Conservation (phyloP, 2,329 filamentous ascomycete species). For the Mycocentrospora acerina region DNA sequence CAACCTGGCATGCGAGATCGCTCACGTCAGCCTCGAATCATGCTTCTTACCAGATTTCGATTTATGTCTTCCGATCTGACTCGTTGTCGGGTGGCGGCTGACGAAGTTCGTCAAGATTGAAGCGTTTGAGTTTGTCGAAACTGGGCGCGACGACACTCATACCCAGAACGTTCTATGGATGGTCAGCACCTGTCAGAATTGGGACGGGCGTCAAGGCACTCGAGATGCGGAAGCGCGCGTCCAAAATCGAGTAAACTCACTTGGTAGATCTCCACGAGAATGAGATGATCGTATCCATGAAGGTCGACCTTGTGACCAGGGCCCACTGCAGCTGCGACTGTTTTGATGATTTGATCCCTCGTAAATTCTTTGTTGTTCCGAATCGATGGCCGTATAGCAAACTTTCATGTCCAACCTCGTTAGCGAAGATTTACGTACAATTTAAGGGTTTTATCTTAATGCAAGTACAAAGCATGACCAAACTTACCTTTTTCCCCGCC, state of each 20-base stretch:
- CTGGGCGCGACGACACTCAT: constrained; percentile 76
- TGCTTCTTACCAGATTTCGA: constrained; percentile 24
- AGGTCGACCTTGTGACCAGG: constrained; percentile 74
- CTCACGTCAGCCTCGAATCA: constrained; percentile 8
- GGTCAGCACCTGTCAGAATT: constrained; percentile 21
- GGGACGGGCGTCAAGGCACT: constrained; percentile 2
- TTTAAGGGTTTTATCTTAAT: constrained; percentile 8
- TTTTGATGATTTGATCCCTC: constrained; percentile 69
- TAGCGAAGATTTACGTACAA: constrained; percentile 17
- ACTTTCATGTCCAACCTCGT: constrained; percentile 52
- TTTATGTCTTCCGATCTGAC: constrained; percentile 4
- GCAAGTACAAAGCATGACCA: constrained; percentile 1
- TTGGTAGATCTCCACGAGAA: constrained; percentile 79
- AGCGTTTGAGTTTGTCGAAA: constrained; percentile 74
- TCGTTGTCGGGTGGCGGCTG: constrained; percentile 41
- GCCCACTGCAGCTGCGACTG: constrained; percentile 66
- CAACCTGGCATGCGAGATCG: constrained; percentile 2
- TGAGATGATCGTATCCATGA: constrained; percentile 73
- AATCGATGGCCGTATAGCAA: constrained; percentile 79
- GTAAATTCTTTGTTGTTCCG: constrained; percentile 71
- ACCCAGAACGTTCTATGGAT: constrained; percentile 66
- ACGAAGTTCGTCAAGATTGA: constrained; percentile 76
- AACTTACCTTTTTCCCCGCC: constrained; percentile 54
- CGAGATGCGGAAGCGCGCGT: constrained; percentile 3
- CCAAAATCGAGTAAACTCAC: constrained; percentile 50